Conservation (phyloP, 345 rosid genomes). For the Lepidium africanum region DNA sequence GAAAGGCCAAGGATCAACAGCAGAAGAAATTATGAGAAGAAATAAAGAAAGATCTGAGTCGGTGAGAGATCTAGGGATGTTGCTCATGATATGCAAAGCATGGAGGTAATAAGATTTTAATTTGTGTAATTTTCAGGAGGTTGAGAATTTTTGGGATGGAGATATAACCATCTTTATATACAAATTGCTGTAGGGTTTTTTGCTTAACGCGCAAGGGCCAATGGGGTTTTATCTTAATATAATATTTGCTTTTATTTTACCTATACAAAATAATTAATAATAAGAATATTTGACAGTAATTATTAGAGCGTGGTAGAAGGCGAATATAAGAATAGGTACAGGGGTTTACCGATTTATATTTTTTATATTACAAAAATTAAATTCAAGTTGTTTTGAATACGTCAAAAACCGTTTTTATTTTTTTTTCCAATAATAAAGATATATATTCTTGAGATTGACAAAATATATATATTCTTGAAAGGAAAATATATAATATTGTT, state of each 20-base stretch:
- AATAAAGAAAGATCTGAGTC: conserved; percentile 70
- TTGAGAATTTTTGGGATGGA: neutral
- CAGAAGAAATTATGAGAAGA: conserved; percentile 62
- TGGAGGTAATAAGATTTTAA: conserved; percentile 12
- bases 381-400: no score
- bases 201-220: conserved; percentile 13
- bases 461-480: no score
- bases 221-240: neutral
- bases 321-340: no score
- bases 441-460: no score
- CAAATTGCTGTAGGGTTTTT: neutral
- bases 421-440: no score
- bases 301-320: no score
- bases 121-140: neutral
- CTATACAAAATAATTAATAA: neutral
- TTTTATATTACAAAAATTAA: no score
- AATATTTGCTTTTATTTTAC: neutral
- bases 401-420: no score
- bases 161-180: neutral
- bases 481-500: no score
- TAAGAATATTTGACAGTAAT: conserved; percentile 19
- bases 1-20: conserved; percentile 87
- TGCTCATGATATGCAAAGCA: conserved; percentile 61
- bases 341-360: no score
- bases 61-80: conserved; percentile 68